phyloP scores from a whole-genome alignment of 805 yeast genomes.

The Dipodascus geniculatus region DNA sequence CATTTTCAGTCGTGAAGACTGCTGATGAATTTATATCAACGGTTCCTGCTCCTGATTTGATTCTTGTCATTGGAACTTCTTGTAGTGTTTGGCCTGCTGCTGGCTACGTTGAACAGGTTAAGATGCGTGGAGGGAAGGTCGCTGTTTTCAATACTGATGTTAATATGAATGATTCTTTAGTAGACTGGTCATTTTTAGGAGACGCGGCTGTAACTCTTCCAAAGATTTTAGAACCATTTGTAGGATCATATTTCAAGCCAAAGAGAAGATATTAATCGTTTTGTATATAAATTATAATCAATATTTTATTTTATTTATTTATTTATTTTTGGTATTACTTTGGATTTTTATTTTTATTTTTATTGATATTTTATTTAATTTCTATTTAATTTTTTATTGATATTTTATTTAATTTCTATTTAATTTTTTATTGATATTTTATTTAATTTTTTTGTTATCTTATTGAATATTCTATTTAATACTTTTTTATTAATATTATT shows the following conservation, averaged over 20 bases:
- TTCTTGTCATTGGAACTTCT: constrained; percentile 76
- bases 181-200: constrained; percentile 64
- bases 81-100: constrained; percentile 88
- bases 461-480: too few relatives aligned
- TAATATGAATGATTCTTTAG: constrained; percentile 32
- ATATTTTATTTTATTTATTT: too few relatives aligned
- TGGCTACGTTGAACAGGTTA: constrained; percentile 72
- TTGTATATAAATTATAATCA: too few relatives aligned
- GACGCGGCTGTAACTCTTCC: constrained; percentile 71
- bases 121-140: constrained; percentile 62
- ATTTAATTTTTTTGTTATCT: too few relatives aligned
- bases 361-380: too few relatives aligned
- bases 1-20: constrained; percentile 45
- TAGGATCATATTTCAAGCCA: constrained; percentile 14
- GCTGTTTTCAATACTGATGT: constrained; percentile 74
- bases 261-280: neutral
- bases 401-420: too few relatives aligned
- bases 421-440: too few relatives aligned
- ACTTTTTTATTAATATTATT: too few relatives aligned
- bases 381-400: too few relatives aligned
- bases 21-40: constrained; percentile 61
- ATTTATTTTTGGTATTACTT: too few relatives aligned
- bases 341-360: too few relatives aligned
- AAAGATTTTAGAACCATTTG: constrained; percentile 41
- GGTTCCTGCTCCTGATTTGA: constrained; percentile 46